phyloP scores from a whole-genome alignment of 305 asterid genomes.

The Fraxinus ornus region DNA sequence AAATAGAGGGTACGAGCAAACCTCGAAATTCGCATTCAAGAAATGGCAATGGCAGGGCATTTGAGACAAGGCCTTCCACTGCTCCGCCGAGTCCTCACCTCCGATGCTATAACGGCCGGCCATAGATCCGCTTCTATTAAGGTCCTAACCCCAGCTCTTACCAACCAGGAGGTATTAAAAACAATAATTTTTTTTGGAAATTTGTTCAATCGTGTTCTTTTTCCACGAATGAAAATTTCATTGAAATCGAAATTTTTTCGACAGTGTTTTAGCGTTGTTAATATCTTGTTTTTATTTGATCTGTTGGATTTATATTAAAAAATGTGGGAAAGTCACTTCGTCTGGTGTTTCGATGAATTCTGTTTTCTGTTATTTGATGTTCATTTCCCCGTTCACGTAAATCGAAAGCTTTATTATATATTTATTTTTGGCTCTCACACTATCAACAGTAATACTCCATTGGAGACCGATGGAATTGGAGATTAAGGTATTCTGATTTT shows the following conservation, averaged over 20 bases:
- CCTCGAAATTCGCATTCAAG: slow-evolving; percentile 3
- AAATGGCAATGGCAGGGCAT: slow-evolving; percentile 67
- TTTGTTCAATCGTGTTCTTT: not conserved
- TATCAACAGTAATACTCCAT: not conserved
- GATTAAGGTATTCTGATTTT: not conserved
- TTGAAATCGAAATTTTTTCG: not conserved
- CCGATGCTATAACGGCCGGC: slow-evolving; percentile 22
- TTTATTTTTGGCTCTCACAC: not conserved
- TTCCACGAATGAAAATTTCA: not conserved
- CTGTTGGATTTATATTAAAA: no score
- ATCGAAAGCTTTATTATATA: no score
- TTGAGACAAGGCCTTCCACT: slow-evolving; percentile 63
- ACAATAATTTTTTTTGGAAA: not conserved
- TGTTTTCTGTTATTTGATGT: no score
- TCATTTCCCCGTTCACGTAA: not conserved
- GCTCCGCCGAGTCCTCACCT: slow-evolving; percentile 47
- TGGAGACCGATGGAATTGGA: not conserved
- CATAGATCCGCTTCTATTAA: slow-evolving; percentile 49
- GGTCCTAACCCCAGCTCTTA: slow-evolving; percentile 35
- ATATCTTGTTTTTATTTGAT: no score
- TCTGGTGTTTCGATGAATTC: no score
- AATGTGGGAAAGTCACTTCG: no score
- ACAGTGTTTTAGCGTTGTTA: not conserved
- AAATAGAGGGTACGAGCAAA: not conserved
- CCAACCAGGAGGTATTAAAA: slow-evolving; percentile 14